A percentile compares a stretch with the other conserved stretches of the same genome.
Evolutionary conservation across 768 basidiomycete genomes (phyloP).

Genomic region (Serendipita vermifera): DNA sequence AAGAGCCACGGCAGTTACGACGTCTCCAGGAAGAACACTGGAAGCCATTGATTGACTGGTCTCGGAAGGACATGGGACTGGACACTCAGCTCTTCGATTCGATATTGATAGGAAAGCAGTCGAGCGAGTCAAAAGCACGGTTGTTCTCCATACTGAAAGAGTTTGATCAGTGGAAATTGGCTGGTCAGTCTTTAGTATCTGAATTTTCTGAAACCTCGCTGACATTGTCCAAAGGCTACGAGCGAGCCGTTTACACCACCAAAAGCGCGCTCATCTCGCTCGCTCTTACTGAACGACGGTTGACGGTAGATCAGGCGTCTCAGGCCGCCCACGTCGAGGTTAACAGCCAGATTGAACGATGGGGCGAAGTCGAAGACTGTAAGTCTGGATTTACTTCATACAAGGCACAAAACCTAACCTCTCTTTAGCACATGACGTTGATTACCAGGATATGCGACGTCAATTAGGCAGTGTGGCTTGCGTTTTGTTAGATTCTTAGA

Average conservation of each 20-base stretch:
- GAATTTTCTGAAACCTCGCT: background rate
- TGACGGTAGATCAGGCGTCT: constrained; percentile 76
- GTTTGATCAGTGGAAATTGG: constrained; percentile 77
- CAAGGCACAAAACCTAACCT: background rate
- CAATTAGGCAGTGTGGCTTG: constrained; percentile 73
- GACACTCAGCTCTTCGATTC: constrained; percentile 59
- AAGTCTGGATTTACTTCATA: constrained; percentile 27
- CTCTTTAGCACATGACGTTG: constrained; percentile 84
- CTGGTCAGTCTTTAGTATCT: constrained; percentile 43
- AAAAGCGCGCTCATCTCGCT: constrained; percentile 87
- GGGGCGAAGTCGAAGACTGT: constrained; percentile 99
- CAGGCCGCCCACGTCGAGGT: constrained; percentile 85
- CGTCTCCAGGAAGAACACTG: constrained; percentile 70
- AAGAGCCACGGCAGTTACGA: constrained; percentile 62
- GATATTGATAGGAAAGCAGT: constrained; percentile 56
- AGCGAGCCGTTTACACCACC: constrained; percentile 74
- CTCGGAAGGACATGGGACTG: constrained; percentile 47
- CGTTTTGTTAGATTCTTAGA: constrained; percentile 27
- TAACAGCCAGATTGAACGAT: constrained; percentile 84
- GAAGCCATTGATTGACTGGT: constrained; percentile 80
- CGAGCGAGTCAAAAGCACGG: constrained; percentile 49
- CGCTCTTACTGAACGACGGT: constrained; percentile 60
- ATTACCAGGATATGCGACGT: constrained; percentile 83
- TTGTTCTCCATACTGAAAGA: constrained; percentile 42
- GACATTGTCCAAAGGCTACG: constrained; percentile 51